Base-by-base conservation (phyloP, 2,329 filamentous ascomycete species). In the Stagonosporopsis tanaceti region DNA sequence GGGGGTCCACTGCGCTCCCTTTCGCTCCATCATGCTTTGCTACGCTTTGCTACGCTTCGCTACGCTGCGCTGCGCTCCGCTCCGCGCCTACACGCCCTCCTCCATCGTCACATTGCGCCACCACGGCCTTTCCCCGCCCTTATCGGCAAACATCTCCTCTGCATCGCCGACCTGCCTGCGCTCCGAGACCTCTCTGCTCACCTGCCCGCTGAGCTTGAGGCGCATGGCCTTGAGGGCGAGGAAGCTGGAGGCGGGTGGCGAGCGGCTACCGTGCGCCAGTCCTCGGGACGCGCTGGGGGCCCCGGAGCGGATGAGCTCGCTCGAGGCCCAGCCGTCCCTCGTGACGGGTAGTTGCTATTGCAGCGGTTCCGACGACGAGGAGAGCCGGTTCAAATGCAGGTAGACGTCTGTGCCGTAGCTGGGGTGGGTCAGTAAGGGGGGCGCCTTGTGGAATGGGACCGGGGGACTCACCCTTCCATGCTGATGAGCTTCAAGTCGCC, bases 401-500 rank as follows among this genome's bases (percentile, higher is more conserved):
- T 99, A 99, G 50, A 98, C 95, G 75, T 99, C 95, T 47, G 95
- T 99, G 65, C 95, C 95, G 78, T 99, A 99, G 57, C 94, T 97
- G 44, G 11, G 4, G 22, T 4, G 17, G 8, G 48, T 57, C 28
- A 57, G 54, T 39, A 7, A 11, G 11, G 6, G 8, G 7, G 9
- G 17, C 11, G 1, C 3, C 25, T 2, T 14, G 30, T 63, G 61
- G 63, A 47, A 77, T 71, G 50, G 52, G 47, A 47, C 25, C 25
- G 47, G 52, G 28, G 24, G 28, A 71, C 90, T 83, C 82, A 97
- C 92, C 95, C 95, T 83, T 99, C 95, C 95, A 99, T 99, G 76
- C 93, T 97, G 72, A 99, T 99, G 76, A 99, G 79, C 79, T 98
- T 98, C 70, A 99, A 77, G 77, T 99, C 95, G 57, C 95, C 95